Conservation (phyloP, 768 basidiomycete species). For the Cyclocybe aegerita region DNA sequence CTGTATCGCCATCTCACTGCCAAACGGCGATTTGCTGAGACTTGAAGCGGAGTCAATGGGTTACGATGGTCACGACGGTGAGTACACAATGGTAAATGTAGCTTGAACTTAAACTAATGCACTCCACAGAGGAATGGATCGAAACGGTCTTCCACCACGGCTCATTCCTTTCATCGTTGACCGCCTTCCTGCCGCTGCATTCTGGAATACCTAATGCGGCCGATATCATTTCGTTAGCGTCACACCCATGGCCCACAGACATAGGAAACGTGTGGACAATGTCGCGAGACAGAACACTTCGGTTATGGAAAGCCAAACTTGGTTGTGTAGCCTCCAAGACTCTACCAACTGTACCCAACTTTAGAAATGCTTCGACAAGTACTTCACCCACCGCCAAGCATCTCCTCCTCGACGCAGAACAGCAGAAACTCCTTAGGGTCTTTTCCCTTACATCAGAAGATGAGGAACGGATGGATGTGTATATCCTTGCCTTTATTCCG, state of each 20-base stretch:
- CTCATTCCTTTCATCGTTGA: slow-evolving; percentile 66
- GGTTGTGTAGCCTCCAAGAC: slow-evolving; percentile 68
- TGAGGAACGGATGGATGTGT: slow-evolving; percentile 42
- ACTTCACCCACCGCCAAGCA: slow-evolving; percentile 24
- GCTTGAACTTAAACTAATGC: slow-evolving; percentile 14
- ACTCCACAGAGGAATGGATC: slow-evolving; percentile 61
- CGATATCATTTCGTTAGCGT: slow-evolving; percentile 71
- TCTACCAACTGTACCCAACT: slow-evolving; percentile 29
- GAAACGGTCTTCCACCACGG: slow-evolving; percentile 64
- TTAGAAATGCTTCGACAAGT: slow-evolving; percentile 13
- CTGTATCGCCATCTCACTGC: slow-evolving; percentile 60
- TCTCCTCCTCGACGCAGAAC: slow-evolving; percentile 55
- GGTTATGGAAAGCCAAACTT: slow-evolving; percentile 79
- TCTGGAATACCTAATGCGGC: slow-evolving; percentile 45
- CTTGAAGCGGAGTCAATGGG: slow-evolving; percentile 64
- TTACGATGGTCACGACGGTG: slow-evolving; percentile 58
- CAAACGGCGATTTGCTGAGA: slow-evolving; percentile 64
- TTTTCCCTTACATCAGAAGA: slow-evolving; percentile 48
- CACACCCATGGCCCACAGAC: slow-evolving; percentile 75
- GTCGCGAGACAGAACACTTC: slow-evolving; percentile 81
- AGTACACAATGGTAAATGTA: slow-evolving; percentile 22
- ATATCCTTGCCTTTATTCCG: slow-evolving; percentile 73
- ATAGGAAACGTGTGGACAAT: slow-evolving; percentile 79
- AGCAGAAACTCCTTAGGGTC: slow-evolving; percentile 64
- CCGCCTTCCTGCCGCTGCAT: slow-evolving; percentile 63